Evolutionary conservation across 2,329 filamentous ascomycete species (phyloP).

Genomic region (Verticillium nubilum): DNA sequence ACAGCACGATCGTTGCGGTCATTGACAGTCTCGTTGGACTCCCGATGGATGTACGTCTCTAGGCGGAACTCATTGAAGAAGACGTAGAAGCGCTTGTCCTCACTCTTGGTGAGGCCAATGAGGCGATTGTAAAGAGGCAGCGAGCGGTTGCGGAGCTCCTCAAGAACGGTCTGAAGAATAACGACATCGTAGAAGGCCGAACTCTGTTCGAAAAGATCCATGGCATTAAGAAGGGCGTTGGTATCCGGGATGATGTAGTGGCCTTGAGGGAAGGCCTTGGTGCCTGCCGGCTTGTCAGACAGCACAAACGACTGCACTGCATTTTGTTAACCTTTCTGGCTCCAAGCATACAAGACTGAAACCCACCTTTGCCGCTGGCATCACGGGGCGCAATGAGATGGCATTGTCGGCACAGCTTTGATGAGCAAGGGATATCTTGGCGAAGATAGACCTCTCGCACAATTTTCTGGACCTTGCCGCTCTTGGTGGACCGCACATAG

Average conservation of each 20-base stretch:
- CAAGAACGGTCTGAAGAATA: slow-evolving; percentile 89
- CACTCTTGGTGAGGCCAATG: slow-evolving; percentile 84
- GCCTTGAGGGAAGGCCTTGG: slow-evolving; percentile 74
- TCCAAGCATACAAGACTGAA: background rate
- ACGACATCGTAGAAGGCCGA: slow-evolving; percentile 95
- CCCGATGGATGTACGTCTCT: slow-evolving; percentile 79
- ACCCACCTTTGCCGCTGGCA: background rate
- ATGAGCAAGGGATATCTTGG: slow-evolving; percentile 96
- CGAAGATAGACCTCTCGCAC: slow-evolving; percentile 93
- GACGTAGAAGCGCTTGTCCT: slow-evolving; percentile 95
- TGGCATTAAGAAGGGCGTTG: slow-evolving; percentile 89
- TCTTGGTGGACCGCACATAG: slow-evolving; percentile 90
- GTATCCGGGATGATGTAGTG: slow-evolving; percentile 96
- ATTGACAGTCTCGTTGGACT: slow-evolving; percentile 81
- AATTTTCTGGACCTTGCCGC: slow-evolving; percentile 97
- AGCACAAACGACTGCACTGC: slow-evolving; percentile 78
- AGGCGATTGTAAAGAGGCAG: slow-evolving; percentile 92
- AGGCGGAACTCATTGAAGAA: slow-evolving; percentile 98
- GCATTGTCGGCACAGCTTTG: slow-evolving; percentile 76
- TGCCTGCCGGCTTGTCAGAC: slow-evolving; percentile 81
- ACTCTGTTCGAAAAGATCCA: slow-evolving; percentile 94
- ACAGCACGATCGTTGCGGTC: slow-evolving; percentile 95
- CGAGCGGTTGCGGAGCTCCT: slow-evolving; percentile 91
- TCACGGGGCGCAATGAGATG: slow-evolving; percentile 39
- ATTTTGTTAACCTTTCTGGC: background rate